Percentiles rank a stretch among this genome's conserved stretches.
These are phyloP conservation scores for Termitomyces sp. DNA, from an alignment of 768 basidiomycete genomes.

Conservation along the genomic window DNA sequence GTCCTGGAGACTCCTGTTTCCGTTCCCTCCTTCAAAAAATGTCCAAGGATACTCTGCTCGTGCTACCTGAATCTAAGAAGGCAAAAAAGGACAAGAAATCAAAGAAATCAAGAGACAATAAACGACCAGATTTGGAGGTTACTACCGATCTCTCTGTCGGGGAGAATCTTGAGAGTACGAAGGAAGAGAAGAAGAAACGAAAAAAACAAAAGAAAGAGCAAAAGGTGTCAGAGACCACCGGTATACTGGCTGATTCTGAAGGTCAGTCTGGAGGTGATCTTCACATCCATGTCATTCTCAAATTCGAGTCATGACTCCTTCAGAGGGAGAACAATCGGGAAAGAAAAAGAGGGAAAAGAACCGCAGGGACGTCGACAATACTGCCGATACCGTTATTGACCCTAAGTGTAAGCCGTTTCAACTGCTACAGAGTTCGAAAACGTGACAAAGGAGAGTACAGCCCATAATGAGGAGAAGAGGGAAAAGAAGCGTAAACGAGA, in stretches of 20 bases:
- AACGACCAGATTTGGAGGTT: background rate
- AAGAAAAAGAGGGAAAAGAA: constrained; percentile 23
- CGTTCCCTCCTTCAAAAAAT: constrained; percentile 10
- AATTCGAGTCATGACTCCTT: background rate
- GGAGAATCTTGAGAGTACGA: constrained; percentile 13
- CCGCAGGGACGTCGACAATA: constrained; percentile 16
- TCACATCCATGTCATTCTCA: background rate
- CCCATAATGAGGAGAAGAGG: constrained; percentile 20
- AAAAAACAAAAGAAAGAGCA: constrained; percentile 19
- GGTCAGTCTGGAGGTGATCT: constrained; percentile 12
- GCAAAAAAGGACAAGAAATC: constrained; percentile 20
- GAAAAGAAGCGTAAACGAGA: constrained; percentile 39
- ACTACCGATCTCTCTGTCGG: constrained; percentile 8
- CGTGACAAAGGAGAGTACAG: background rate
- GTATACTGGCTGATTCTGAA: constrained; percentile 11
- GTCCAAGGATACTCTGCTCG: constrained; percentile 21
- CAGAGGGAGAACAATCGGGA: constrained; percentile 5
- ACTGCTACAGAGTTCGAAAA: background rate
- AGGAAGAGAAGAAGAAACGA: constrained; percentile 16
- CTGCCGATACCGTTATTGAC: constrained; percentile 10
- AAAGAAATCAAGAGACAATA: constrained; percentile 19
- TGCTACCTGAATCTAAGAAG: constrained; percentile 15
- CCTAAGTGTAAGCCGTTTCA: constrained; percentile 16
- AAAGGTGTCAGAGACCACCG: constrained; percentile 8
- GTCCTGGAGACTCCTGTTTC: background rate